These are phyloP conservation scores for Fusarium compactum DNA, from an alignment of 2,329 filamentous ascomycete genomes.

Conservation along the genomic window DNA sequence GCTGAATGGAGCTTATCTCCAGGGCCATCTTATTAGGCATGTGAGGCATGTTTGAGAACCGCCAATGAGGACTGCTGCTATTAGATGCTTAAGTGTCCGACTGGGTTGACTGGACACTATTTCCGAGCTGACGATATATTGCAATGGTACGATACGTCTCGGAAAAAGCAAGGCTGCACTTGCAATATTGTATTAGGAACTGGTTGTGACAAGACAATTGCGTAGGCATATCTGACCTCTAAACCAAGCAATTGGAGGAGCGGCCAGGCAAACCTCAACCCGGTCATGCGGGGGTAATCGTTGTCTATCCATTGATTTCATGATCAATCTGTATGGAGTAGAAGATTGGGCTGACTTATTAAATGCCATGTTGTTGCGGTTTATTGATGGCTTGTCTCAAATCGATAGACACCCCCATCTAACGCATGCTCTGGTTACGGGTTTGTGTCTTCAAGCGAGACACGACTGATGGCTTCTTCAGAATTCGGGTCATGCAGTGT, in stretches of 20 bases:
- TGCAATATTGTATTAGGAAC: slow-evolving; percentile 10
- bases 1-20: slow-evolving; percentile 18
- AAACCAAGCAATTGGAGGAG: slow-evolving; percentile 15
- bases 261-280: slow-evolving; percentile 13
- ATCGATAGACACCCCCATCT: slow-evolving; percentile 26
- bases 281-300: slow-evolving; percentile 24
- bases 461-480: slow-evolving; percentile 39
- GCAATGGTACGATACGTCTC: slow-evolving; percentile 40
- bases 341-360: slow-evolving; percentile 31
- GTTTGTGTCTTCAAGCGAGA: slow-evolving; percentile 33
- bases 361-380: slow-evolving; percentile 20
- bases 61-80: slow-evolving; percentile 11
- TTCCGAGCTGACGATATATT: slow-evolving; percentile 14
- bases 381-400: slow-evolving; percentile 30
- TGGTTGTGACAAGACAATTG: slow-evolving; percentile 13
- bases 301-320: slow-evolving; percentile 22
- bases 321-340: slow-evolving; percentile 4
- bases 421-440: slow-evolving; percentile 23
- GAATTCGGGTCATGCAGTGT: slow-evolving; percentile 43
- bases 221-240: slow-evolving; percentile 35
- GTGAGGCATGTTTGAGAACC: slow-evolving; percentile 14
- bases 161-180: slow-evolving; percentile 39
- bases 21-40: slow-evolving; percentile 2
- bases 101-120: slow-evolving; percentile 21
- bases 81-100: slow-evolving; percentile 18